phyloP scores from a whole-genome alignment of 495 filamentous ascomycete species.

The Xylaria longipes region DNA sequence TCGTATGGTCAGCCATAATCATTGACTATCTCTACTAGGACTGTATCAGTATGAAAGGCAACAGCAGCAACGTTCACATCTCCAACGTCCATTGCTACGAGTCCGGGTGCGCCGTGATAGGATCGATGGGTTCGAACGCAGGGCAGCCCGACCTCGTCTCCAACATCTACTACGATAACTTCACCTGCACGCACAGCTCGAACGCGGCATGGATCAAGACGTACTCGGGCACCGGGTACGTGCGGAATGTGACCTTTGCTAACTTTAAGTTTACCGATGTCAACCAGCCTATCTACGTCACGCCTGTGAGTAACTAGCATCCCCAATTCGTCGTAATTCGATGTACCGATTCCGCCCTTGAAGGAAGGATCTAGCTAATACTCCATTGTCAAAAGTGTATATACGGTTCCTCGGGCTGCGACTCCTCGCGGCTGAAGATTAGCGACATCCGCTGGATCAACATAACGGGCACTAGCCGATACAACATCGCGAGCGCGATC shows the following conservation, averaged over 20 bases:
- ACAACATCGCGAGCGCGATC: constrained; percentile 61
- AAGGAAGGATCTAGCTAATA: background rate
- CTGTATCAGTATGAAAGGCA: constrained; percentile 66
- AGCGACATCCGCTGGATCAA: constrained; percentile 61
- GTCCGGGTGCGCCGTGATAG: constrained; percentile 46
- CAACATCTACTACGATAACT: constrained; percentile 49
- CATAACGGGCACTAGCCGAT: constrained; percentile 60
- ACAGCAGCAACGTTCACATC: constrained; percentile 58
- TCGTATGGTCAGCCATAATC: background rate
- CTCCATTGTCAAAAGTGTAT: constrained; percentile 50
- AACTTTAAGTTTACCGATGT: constrained; percentile 56
- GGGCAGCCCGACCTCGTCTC: constrained; percentile 44
- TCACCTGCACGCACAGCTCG: constrained; percentile 52
- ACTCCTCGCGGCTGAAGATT: constrained; percentile 58
- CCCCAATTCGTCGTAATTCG: background rate
- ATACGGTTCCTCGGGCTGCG: constrained; percentile 58
- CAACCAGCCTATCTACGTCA: constrained; percentile 64
- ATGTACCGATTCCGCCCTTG: background rate
- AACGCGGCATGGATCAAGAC: constrained; percentile 65
- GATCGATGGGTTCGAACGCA: constrained; percentile 46
- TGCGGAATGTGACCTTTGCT: constrained; percentile 59
- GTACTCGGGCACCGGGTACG: constrained; percentile 53
- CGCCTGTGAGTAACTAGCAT: constrained; percentile 27
- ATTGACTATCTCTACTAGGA: constrained; percentile 45
- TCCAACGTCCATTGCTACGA: constrained; percentile 50